Conservation (phyloP, 495 filamentous ascomycete genomes). For the Talaromyces ruber region DNA sequence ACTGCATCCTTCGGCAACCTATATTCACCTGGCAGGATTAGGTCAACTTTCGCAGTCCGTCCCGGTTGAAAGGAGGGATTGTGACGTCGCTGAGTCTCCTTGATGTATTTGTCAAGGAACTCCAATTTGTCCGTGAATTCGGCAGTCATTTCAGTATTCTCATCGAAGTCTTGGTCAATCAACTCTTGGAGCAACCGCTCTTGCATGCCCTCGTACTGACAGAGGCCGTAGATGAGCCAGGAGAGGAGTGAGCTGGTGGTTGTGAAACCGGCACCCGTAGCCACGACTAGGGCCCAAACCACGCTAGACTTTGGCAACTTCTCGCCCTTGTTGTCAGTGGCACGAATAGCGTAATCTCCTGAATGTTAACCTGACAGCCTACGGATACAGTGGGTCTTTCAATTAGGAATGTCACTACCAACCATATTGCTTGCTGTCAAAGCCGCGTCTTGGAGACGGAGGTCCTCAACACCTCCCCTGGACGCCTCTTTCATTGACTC, state of each 20-base stretch:
- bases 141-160: conserved; percentile 25
- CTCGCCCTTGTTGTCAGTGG: conserved; percentile 43
- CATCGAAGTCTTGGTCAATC: conserved; percentile 35
- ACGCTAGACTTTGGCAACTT: conserved; percentile 34
- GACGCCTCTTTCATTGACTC: conserved; percentile 27
- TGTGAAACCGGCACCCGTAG: conserved; percentile 44
- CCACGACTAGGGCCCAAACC: conserved; percentile 20
- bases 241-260: conserved; percentile 44
- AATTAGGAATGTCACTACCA: conserved; percentile 14
- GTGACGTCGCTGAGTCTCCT: conserved; percentile 48
- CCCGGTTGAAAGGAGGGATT: conserved; percentile 48
- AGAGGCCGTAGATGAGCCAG: conserved; percentile 44
- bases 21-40: conserved; percentile 49
- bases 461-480: conserved; percentile 24
- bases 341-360: conserved; percentile 37
- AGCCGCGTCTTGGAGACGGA: conserved; percentile 44
- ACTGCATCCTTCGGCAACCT: conserved; percentile 34
- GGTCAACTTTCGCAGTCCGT: conserved; percentile 39
- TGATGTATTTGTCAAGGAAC: conserved; percentile 48
- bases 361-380: neutral
- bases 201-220: conserved; percentile 40
- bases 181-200: conserved; percentile 45
- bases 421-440: conserved; percentile 37
- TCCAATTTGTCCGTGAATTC: conserved; percentile 30
- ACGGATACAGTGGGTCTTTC: no score